phyloP scores from a whole-genome alignment of 78 protist species.

The Protostelium mycophagum region DNA sequence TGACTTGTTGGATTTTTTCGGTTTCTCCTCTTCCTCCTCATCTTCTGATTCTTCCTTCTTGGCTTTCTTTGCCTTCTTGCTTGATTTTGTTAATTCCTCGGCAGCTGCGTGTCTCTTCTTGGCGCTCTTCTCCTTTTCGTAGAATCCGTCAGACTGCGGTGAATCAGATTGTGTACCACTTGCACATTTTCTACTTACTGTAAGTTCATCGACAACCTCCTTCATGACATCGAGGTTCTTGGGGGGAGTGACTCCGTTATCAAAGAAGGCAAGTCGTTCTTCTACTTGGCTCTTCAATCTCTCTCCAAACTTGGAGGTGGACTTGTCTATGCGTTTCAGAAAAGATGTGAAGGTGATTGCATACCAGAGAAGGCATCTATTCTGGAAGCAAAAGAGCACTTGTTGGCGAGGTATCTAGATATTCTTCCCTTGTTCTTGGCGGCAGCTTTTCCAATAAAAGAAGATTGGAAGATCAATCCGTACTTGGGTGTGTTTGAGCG shows the following conservation, averaged over 20 bases:
- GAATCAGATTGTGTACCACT: conserved; percentile 16
- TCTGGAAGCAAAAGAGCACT: conserved; percentile 90
- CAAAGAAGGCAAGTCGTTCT: conserved; percentile 69
- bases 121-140: conserved; percentile 11
- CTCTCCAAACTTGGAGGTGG: background rate
- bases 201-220: conserved; percentile 12
- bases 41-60: background rate
- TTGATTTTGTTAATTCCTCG: background rate
- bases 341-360: conserved; percentile 69
- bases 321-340: conserved; percentile 21
- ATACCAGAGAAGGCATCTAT: conserved; percentile 94
- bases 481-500: conserved; percentile 96
- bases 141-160: background rate
- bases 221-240: background rate
- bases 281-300: conserved; percentile 59
- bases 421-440: conserved; percentile 96
- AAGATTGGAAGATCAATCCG: conserved; percentile 97
- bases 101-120: conserved; percentile 4
- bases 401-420: conserved; percentile 95
- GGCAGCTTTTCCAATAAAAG: conserved; percentile 92
- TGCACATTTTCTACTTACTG: background rate
- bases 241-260: conserved; percentile 50
- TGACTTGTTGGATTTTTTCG: background rate
- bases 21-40: conserved; percentile 17
- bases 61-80: conserved; percentile 20